Percentiles rank a stretch among this genome's conserved stretches.
Evolutionary conservation across 2,329 filamentous ascomycete genomes (phyloP).

Genomic region (Pseudogymnoascus sp.): DNA sequence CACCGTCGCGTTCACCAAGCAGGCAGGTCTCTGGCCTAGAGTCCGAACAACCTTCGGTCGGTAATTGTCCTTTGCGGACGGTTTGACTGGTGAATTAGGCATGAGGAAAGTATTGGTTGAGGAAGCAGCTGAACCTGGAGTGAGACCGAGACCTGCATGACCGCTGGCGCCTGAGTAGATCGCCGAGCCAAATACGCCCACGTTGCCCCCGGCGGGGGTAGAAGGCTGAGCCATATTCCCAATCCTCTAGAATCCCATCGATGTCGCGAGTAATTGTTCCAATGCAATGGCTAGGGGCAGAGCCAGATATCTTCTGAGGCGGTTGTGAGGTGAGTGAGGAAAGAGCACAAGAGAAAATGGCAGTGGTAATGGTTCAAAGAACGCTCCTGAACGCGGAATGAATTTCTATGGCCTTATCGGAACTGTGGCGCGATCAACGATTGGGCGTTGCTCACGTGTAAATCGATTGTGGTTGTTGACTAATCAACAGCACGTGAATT

Average conservation of each 20-base stretch:
- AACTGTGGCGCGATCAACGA: constrained; percentile 4
- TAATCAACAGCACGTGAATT: neutral
- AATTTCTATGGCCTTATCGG: constrained; percentile 8
- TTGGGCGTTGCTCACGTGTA: neutral
- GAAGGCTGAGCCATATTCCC: constrained; percentile 39
- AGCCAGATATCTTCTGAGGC: neutral
- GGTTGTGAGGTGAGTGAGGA: neutral
- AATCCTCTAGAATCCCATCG: neutral
- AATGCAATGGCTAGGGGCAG: neutral
- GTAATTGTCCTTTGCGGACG: constrained; percentile 63
- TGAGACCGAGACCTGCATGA: constrained; percentile 21
- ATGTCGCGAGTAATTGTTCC: neutral
- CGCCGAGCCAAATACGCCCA: constrained; percentile 39
- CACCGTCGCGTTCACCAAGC: constrained; percentile 94
- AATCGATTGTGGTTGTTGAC: neutral
- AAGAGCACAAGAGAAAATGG: neutral
- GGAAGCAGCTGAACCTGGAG: constrained; percentile 46
- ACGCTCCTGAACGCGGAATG: constrained; percentile 3
- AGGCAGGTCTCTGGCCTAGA: constrained; percentile 76
- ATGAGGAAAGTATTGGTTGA: constrained; percentile 80
- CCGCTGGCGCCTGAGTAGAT: constrained; percentile 15
- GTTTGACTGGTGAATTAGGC: constrained; percentile 73
- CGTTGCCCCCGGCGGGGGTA: constrained; percentile 34
- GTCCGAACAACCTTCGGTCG: constrained; percentile 77
- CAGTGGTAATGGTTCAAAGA: neutral